Conservation (phyloP, 2,329 filamentous ascomycete genomes). For the Parafenestella ontariensis region DNA sequence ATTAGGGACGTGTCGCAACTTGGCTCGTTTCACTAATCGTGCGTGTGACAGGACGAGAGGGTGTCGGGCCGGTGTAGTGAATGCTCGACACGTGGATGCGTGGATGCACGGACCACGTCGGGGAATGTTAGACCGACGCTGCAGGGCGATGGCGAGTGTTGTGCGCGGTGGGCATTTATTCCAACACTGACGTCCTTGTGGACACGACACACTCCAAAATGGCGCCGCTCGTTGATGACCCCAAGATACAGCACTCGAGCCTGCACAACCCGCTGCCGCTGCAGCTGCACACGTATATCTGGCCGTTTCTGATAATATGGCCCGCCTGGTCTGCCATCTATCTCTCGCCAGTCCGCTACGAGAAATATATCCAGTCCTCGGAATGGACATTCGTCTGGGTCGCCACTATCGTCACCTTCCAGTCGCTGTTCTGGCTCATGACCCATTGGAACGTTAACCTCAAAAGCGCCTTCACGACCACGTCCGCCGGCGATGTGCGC, state of each 20-base stretch:
- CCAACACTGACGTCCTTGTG: conserved; percentile 17
- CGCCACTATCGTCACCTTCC: conserved; percentile 83
- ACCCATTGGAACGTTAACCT: conserved; percentile 98
- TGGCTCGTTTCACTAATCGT: no score
- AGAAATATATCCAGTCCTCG: conserved; percentile 87
- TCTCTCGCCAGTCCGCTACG: conserved; percentile 81
- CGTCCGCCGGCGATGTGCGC: conserved; percentile 59
- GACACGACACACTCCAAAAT: conserved; percentile 34
- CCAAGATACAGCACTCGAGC: conserved; percentile 86
- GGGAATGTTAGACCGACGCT: background rate
- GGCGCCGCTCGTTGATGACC: conserved; percentile 81
- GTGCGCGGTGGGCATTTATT: conserved; percentile 16
- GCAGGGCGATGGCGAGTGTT: conserved; percentile 18
- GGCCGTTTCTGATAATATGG: conserved; percentile 93
- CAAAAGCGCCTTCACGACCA: conserved; percentile 53
- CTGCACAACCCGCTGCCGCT: conserved; percentile 85
- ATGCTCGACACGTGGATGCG: background rate
- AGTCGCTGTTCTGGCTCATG: conserved; percentile 90
- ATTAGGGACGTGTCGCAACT: no score
- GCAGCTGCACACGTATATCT: conserved; percentile 85
- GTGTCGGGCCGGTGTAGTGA: background rate
- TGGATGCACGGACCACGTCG: conserved; percentile 1
- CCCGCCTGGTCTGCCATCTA: conserved; percentile 90
- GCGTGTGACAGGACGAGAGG: no score
- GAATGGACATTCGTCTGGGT: conserved; percentile 99